Evolutionary conservation across 331 rosid genomes (phyloP).

Genomic region (Pyracantha coccinea): DNA sequence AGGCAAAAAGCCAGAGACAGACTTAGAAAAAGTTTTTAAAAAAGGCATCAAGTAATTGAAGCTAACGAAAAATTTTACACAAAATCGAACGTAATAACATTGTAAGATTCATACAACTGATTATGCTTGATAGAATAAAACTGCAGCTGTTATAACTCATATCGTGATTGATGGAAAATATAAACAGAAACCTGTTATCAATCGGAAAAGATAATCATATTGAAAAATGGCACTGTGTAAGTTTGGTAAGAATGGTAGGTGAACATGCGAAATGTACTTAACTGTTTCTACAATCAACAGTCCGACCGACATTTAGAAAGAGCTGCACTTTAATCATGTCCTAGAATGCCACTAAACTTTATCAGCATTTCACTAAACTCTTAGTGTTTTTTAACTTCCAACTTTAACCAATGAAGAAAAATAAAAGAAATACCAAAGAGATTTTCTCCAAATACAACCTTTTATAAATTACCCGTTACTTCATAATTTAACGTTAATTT

Average conservation of each 20-base stretch:
- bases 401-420: no score
- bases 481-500: no score
- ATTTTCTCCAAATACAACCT: accelerated
- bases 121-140: no score
- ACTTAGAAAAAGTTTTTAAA: no score
- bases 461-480: no score
- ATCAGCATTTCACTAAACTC: neutral
- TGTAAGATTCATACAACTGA: no score
- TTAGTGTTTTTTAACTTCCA: no score
- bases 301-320: neutral
- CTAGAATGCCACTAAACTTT: neutral
- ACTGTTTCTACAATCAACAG: neutral
- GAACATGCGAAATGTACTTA: neutral
- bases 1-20: no score
- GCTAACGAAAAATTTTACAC: accelerated
- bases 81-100: neutral
- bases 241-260: slow-evolving; percentile 8
- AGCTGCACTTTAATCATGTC: neutral
- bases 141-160: no score
- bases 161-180: neutral
- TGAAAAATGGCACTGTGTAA: accelerated
- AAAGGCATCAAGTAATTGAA: accelerated
- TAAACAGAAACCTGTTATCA: no score
- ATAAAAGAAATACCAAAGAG: no score
- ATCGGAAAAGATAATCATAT: neutral